Percentiles rank a stretch among this genome's conserved stretches.
Conservation (phyloP, 2,329 filamentous ascomycete species). For the Fusarium cyanostomum region DNA sequence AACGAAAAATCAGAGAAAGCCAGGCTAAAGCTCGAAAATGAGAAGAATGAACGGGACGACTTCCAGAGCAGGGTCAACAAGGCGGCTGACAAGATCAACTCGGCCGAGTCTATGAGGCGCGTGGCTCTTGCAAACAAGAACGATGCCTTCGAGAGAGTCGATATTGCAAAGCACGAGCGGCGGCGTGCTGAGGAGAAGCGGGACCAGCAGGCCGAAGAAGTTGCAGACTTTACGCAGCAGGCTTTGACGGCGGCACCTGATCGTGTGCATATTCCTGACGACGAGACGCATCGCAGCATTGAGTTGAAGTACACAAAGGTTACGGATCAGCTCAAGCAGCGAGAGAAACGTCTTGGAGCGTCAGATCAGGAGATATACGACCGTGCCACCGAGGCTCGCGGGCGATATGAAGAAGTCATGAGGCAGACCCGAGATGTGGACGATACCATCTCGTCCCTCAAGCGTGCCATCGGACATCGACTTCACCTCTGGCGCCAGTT, state of each 20-base stretch:
- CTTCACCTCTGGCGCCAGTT: constrained; percentile 82
- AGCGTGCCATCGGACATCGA: constrained; percentile 72
- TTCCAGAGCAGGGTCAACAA: constrained; percentile 63
- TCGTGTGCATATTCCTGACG: constrained; percentile 70
- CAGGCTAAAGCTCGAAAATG: constrained; percentile 49
- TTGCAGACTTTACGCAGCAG: constrained; percentile 64
- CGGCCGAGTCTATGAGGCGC: constrained; percentile 58
- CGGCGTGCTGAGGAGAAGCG: constrained; percentile 57
- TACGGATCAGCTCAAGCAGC: constrained; percentile 65
- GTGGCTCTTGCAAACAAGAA: constrained; percentile 71
- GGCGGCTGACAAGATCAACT: constrained; percentile 62
- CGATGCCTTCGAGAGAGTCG: constrained; percentile 60
- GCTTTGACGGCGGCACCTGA: constrained; percentile 63
- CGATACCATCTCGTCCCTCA: constrained; percentile 57
- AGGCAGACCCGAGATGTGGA: constrained; percentile 53
- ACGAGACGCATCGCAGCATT: constrained; percentile 68
- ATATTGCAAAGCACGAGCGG: constrained; percentile 58
- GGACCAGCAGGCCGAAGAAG: constrained; percentile 56
- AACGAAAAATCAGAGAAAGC: constrained; percentile 55
- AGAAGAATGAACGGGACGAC: constrained; percentile 49
- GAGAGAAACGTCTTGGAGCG: constrained; percentile 67
- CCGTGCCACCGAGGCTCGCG: constrained; percentile 52
- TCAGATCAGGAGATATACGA: constrained; percentile 71
- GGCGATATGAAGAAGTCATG: constrained; percentile 55
- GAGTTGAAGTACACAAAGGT: constrained; percentile 65